These are phyloP conservation scores for Candida sojae DNA, from an alignment of 1,139 yeast species.

Conservation along the genomic window DNA sequence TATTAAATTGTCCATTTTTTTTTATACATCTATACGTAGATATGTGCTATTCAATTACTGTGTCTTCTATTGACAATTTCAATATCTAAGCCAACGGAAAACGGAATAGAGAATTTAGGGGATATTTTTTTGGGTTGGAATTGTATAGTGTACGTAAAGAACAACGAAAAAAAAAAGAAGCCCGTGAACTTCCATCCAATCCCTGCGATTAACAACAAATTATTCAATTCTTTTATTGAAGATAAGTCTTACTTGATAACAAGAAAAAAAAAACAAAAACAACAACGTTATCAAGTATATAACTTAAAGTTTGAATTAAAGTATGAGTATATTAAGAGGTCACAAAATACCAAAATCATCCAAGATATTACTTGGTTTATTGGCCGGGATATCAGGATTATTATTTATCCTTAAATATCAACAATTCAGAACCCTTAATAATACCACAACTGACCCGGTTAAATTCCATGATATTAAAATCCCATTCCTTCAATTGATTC, in stretches of 20 bases:
- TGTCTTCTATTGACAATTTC: no score
- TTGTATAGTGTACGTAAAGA: no score
- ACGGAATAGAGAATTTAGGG: no score
- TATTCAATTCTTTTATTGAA: no score
- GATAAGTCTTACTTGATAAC: no score
- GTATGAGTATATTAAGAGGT: conserved; percentile 15
- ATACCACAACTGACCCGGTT: conserved; percentile 6
- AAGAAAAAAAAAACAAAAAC: no score
- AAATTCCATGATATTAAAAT: conserved; percentile 44
- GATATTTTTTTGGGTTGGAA: no score
- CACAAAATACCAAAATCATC: conserved; percentile 28
- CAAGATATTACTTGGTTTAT: conserved; percentile 27
- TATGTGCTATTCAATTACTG: conserved; percentile 1
- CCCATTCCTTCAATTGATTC: conserved; percentile 72
- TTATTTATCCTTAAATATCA: conserved; percentile 32
- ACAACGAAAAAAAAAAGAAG: no score
- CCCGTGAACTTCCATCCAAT: no score
- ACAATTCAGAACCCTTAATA: conserved; percentile 29
- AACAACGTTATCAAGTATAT: no score
- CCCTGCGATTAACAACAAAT: no score
- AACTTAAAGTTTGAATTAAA: background rate
- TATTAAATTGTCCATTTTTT: background rate
- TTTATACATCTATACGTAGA: conserved; percentile 7
- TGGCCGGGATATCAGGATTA: conserved; percentile 23
- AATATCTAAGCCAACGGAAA: no score